A percentile compares a stretch with the other conserved stretches of the same genome.
phyloP scores from a whole-genome alignment of 2,329 filamentous ascomycete genomes.

The Aspergillus vadensis region DNA sequence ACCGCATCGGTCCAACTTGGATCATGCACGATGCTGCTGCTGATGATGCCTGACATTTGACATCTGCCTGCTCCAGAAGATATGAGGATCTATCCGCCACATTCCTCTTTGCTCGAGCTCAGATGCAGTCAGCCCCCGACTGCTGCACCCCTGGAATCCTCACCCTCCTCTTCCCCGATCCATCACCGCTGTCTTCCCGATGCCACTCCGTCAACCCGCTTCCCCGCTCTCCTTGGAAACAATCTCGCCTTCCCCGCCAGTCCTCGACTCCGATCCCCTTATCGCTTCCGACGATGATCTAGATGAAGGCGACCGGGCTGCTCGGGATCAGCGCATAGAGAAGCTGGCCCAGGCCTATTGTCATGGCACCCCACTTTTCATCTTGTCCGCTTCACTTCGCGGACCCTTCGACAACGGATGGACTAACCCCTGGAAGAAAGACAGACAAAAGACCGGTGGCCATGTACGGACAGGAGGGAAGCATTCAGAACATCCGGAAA shows the following conservation, averaged over 20 bases:
- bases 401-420: slow-evolving; percentile 50
- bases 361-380: slow-evolving; percentile 46
- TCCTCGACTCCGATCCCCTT: slow-evolving; percentile 31
- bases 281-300: slow-evolving; percentile 45
- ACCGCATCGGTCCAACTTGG: neutral
- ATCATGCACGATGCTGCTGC: neutral
- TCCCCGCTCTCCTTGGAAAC: slow-evolving; percentile 42
- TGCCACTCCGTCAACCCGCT: slow-evolving; percentile 36
- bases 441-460: slow-evolving; percentile 15
- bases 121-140: slow-evolving; percentile 27
- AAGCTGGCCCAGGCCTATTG: slow-evolving; percentile 45
- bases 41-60: slow-evolving; percentile 3
- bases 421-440: slow-evolving; percentile 50
- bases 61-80: slow-evolving; percentile 12
- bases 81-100: slow-evolving; percentile 19
- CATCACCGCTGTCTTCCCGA: slow-evolving; percentile 23
- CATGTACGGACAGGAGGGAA: neutral
- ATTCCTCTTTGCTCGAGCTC: slow-evolving; percentile 15
- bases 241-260: slow-evolving; percentile 26
- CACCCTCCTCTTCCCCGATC: slow-evolving; percentile 15
- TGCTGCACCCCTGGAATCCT: slow-evolving; percentile 20
- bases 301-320: slow-evolving; percentile 32
- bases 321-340: slow-evolving; percentile 48
- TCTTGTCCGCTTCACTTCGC: slow-evolving; percentile 47
- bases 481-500: slow-evolving; percentile 12